Conservation (phyloP, 2,329 filamentous ascomycete genomes). For the Annulohypoxylon truncatum region DNA sequence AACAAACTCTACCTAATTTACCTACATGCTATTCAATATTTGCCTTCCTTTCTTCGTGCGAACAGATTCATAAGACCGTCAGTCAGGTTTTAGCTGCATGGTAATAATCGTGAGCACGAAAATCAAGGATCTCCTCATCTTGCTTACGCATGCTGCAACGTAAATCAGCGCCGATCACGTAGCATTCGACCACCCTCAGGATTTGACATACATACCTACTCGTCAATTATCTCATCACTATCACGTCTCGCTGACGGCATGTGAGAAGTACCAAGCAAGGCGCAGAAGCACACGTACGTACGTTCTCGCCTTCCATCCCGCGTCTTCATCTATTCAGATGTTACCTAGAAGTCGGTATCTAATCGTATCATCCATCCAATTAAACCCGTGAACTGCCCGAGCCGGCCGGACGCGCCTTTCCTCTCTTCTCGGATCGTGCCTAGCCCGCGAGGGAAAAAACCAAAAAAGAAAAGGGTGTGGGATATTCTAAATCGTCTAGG, state of each 20-base stretch:
- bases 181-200: constrained; percentile 1
- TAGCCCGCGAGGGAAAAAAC: constrained; percentile 4
- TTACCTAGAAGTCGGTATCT: background rate
- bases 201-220: background rate
- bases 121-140: constrained; percentile 21
- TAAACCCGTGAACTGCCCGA: background rate
- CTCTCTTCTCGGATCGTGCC: constrained; percentile 16
- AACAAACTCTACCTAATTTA: constrained; percentile 20
- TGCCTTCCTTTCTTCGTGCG: background rate
- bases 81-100: background rate
- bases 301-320: background rate
- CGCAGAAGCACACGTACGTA: background rate
- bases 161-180: constrained; percentile 26
- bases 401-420: background rate
- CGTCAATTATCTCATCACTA: constrained; percentile 25
- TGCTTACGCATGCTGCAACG: constrained; percentile 37
- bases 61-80: background rate
- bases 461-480: background rate
- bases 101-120: background rate
- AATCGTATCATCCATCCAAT: constrained; percentile 1
- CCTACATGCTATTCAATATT: constrained; percentile 12
- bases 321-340: background rate
- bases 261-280: background rate
- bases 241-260: constrained; percentile 12
- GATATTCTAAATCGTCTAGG: background rate